These are phyloP conservation scores for Colletotrichum noveboracense DNA, from an alignment of 2,329 filamentous ascomycete genomes.

Conservation along the genomic window DNA sequence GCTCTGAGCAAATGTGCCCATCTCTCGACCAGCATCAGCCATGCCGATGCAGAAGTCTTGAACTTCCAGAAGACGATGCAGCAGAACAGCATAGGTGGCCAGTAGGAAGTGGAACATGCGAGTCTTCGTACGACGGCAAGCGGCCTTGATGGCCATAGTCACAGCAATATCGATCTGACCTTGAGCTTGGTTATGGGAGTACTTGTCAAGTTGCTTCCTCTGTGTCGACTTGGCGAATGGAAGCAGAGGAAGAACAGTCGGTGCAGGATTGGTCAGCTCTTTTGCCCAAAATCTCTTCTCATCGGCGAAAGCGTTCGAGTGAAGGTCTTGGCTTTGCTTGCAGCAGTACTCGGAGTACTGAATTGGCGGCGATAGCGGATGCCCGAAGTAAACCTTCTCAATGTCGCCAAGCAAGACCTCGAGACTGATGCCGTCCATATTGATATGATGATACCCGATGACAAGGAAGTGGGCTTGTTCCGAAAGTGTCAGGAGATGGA, in stretches of 20 bases:
- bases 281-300: neutral
- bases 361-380: neutral
- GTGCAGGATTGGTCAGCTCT: neutral
- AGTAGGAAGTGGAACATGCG: conserved; percentile 51
- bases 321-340: neutral
- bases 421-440: neutral
- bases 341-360: neutral
- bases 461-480: neutral
- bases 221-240: neutral
- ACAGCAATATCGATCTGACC: neutral
- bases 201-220: neutral
- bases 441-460: neutral
- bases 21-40: conserved; percentile 46
- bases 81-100: conserved; percentile 33
- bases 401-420: neutral
- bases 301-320: neutral
- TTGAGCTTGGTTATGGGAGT: neutral
- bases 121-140: neutral
- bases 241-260: neutral
- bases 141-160: neutral
- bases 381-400: neutral
- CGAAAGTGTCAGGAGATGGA: neutral
- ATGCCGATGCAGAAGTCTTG: conserved; percentile 54
- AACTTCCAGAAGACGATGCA: neutral
- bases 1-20: conserved; percentile 25